phyloP scores from a whole-genome alignment of 805 yeast species.

The Clavispora fructus region DNA sequence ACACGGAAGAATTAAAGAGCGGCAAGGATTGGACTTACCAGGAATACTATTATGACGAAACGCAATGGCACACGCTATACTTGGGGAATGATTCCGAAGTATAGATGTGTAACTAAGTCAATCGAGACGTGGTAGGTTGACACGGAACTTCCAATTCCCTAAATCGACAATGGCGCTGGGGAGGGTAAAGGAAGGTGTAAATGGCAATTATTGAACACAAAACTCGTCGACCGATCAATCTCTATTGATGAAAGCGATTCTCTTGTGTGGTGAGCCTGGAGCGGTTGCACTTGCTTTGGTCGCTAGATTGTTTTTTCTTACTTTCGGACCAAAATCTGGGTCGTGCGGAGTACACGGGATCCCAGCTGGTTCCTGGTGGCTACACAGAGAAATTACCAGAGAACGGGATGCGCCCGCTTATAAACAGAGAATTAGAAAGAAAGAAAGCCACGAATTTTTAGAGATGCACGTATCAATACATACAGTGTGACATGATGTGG shows the following conservation, averaged over 20 bases:
- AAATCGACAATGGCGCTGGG: neutral
- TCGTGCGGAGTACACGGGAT: neutral
- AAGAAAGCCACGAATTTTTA: neutral
- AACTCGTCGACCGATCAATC: neutral
- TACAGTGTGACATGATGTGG: neutral
- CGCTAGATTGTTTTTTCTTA: neutral
- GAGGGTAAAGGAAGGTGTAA: neutral
- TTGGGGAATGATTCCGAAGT: neutral
- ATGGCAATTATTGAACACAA: neutral
- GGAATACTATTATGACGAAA: neutral
- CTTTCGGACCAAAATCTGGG: neutral
- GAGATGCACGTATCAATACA: neutral
- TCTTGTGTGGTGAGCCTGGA: neutral
- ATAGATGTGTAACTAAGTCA: neutral
- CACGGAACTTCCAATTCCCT: neutral
- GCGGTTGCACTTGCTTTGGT: neutral
- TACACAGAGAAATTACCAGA: neutral
- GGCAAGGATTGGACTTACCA: neutral
- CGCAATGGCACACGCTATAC: neutral
- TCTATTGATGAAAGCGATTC: neutral
- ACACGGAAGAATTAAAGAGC: neutral
- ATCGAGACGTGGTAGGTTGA: neutral
- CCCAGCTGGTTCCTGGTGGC: neutral
- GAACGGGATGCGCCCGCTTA: neutral
- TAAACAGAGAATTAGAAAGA: neutral